phyloP scores from a whole-genome alignment of 179 eudicot species.

The Amaranthus tricolor region DNA sequence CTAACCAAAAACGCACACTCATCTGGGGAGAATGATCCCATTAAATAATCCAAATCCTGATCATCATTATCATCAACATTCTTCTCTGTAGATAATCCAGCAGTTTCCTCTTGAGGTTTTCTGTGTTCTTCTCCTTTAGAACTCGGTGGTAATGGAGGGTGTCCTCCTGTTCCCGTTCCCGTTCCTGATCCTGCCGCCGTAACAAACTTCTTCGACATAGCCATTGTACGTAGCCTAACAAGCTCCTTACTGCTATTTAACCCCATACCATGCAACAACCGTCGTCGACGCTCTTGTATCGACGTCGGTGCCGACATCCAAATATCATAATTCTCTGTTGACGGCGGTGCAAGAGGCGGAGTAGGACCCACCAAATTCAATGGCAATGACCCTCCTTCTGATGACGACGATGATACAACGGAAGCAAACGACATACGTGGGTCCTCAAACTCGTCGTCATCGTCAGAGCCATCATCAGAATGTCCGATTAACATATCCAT shows the following conservation, averaged over 20 bases:
- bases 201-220: conserved; percentile 33
- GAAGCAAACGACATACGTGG: conserved; percentile 66
- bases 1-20: conserved; percentile 45
- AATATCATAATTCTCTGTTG: conserved; percentile 51
- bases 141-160: conserved; percentile 12
- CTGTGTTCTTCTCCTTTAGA: not conserved
- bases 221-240: conserved; percentile 34
- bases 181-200: not conserved
- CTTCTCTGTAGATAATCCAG: not conserved
- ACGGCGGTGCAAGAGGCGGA: conserved; percentile 17
- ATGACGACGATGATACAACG: conserved; percentile 26
- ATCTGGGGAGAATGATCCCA: conserved; percentile 22
- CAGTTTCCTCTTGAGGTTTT: not conserved
- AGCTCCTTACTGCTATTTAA: conserved; percentile 59
- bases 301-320: conserved; percentile 82
- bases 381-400: not conserved
- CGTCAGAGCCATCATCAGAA: conserved; percentile 32
- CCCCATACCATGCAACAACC: conserved; percentile 83
- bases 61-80: not conserved
- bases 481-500: conserved; percentile 37
- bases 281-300: conserved; percentile 58
- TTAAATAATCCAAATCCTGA: not conserved
- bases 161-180: too few relatives aligned
- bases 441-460: conserved; percentile 58
- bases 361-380: conserved; percentile 10